Evolutionary conservation across 164 flowering plant species (phyloP), one percentile per base, ranked within the genome.

Genomic region (Chloranthus sessilifolius): DNA sequence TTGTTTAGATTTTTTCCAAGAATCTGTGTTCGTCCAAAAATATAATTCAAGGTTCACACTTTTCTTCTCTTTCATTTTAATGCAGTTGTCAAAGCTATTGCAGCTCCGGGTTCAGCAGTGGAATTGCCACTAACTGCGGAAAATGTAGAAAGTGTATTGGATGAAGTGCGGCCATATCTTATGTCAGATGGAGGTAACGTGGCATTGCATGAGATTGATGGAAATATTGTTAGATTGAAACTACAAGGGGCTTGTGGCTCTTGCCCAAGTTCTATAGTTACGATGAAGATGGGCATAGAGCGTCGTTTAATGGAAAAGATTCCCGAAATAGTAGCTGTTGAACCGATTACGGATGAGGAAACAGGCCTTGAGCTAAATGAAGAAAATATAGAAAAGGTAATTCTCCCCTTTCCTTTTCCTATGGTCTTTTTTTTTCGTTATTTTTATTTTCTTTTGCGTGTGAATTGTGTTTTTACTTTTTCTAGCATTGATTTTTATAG

Each of bases 171-270:
- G 25, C 96, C 98, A 0, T 92, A 85, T 72, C 94, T 92, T 44
- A 92, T 92, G 60, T 43, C 96, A n/a, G 98, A 91, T 75, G 98
- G 95, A 15, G 98, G 98, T 24, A 91, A 91, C 52, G 96, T 88
- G 44, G 89, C 81, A 39, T 70, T 92, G 19, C 91, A 92, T 58
- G 98, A 92, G 71, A 92, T 92, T 43, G 95, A 88, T 80, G 98
- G 95, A 25, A 78, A 88, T 74, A 75, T 88, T 56, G 98, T 85
- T 10, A 68, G 79, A 51, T 70, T 92, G 74, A 92, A 92, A 69
- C 71, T 92, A 47, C 95, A 92, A 68, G 98, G 96, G 53, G 98
- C 98, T 12, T 92, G 98, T 64, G 96, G 98, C 5, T 92, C 98
- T 16, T 92, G 98, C 50, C 96, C 98, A n/a, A 85, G 94, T 72